Evolutionary conservation across 2,329 filamentous ascomycete genomes (phyloP).

Genomic region (Capronia epimyces): DNA sequence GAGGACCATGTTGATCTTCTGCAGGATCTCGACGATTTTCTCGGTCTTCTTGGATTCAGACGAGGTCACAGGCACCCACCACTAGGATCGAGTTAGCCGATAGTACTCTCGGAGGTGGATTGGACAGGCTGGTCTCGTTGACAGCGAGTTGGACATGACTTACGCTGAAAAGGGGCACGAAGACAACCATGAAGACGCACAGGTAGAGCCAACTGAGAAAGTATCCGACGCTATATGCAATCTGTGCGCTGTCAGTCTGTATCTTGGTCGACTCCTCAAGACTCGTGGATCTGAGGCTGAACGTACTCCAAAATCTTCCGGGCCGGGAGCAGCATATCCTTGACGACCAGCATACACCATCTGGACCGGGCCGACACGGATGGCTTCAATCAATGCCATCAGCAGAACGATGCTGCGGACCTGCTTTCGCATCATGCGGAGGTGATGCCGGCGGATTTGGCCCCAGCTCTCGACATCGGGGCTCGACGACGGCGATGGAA

Average conservation of each 20-base stretch:
- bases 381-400: conserved; percentile 26
- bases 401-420: conserved; percentile 23
- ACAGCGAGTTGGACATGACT: background rate
- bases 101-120: background rate
- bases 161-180: conserved; percentile 27
- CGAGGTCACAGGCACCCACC: conserved; percentile 26
- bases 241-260: conserved; percentile 13
- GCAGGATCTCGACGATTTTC: conserved; percentile 17
- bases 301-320: conserved; percentile 28
- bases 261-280: background rate
- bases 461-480: conserved; percentile 25
- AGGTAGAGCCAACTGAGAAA: conserved; percentile 27
- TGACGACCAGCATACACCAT: conserved; percentile 26
- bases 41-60: conserved; percentile 10
- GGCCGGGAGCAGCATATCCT: conserved; percentile 18
- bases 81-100: conserved; percentile 14
- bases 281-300: background rate
- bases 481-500: conserved; percentile 14
- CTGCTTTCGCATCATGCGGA: conserved; percentile 27
- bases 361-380: conserved; percentile 24
- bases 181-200: conserved; percentile 26
- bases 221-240: conserved; percentile 27
- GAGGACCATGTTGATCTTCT: conserved; percentile 26
- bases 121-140: background rate
- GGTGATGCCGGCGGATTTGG: conserved; percentile 22